phyloP scores from a whole-genome alignment of 768 basidiomycete species.

The Lanmaoa rubissima region DNA sequence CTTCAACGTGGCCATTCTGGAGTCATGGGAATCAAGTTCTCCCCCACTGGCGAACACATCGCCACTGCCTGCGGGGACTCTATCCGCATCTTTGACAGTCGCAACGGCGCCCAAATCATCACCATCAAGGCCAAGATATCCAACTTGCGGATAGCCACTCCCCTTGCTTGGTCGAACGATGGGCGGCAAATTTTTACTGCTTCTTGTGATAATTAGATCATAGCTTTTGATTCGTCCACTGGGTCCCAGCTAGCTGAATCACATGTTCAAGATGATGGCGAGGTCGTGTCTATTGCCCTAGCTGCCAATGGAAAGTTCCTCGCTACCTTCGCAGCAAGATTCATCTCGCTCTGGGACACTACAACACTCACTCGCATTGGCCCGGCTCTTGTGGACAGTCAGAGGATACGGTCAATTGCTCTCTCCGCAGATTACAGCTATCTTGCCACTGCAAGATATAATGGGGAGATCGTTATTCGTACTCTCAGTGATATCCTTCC shows the following conservation, averaged over 20 bases:
- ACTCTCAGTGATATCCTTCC: background rate
- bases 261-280: background rate
- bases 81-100: background rate
- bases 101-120: background rate
- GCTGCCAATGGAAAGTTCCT: background rate
- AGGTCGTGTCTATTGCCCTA: background rate
- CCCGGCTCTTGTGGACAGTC: background rate
- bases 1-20: background rate
- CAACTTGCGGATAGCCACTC: no score
- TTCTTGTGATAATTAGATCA: background rate
- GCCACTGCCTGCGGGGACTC: background rate
- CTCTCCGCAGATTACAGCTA: background rate
- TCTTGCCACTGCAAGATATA: background rate
- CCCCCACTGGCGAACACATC: background rate
- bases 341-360: background rate
- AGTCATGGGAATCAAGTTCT: background rate
- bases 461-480: background rate
- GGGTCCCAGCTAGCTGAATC: background rate
- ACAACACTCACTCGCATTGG: background rate
- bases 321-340: background rate
- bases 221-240: background rate
- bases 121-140: background rate
- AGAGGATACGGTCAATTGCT: background rate
- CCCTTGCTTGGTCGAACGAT: background rate
- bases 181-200: background rate